Evolutionary conservation across 2,329 filamentous ascomycete genomes (phyloP).

Genomic region (Onygenales sp.): DNA sequence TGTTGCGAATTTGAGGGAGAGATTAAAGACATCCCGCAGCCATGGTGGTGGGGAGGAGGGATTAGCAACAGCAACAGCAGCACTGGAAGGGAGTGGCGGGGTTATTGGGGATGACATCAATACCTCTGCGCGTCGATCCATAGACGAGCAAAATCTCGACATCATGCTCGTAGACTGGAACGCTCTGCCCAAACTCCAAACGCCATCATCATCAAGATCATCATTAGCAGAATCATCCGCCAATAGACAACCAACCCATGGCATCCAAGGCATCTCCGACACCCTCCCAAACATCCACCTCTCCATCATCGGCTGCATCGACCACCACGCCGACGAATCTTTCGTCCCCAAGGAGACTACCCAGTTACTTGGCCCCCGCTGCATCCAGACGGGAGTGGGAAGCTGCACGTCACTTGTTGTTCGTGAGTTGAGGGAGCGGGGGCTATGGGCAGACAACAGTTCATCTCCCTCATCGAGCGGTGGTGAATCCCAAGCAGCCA

Average conservation of each 20-base stretch:
- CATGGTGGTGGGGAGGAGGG: not conserved
- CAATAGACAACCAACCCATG: constrained; percentile 27
- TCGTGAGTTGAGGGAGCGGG: constrained; percentile 39
- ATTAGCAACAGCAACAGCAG: not conserved
- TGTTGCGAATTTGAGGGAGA: constrained; percentile 27
- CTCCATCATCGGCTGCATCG: constrained; percentile 46
- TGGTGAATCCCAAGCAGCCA: constrained; percentile 22
- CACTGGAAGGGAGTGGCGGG: too few species aligned
- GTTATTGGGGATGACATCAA: too few species aligned
- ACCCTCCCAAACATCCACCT: constrained; percentile 17
- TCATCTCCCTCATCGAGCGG: constrained; percentile 11
- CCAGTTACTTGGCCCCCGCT: constrained; percentile 33
- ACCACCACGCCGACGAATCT: constrained; percentile 53
- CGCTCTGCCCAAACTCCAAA: constrained; percentile 22
- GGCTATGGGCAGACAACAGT: constrained; percentile 29
- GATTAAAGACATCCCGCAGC: constrained; percentile 6
- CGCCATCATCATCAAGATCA: not conserved
- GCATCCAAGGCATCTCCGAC: constrained; percentile 38
- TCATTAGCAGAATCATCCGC: too few species aligned
- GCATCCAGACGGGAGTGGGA: constrained; percentile 45
- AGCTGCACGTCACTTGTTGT: constrained; percentile 51
- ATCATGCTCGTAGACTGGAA: constrained; percentile 39
- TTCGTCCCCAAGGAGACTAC: constrained; percentile 33
- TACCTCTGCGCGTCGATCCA: not conserved
- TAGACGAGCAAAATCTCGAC: constrained; percentile 9